A percentile compares a stretch with the other conserved stretches of the same genome.
Conservation (phyloP, 1,139 yeast species). For the Eremothecium gossypii region DNA sequence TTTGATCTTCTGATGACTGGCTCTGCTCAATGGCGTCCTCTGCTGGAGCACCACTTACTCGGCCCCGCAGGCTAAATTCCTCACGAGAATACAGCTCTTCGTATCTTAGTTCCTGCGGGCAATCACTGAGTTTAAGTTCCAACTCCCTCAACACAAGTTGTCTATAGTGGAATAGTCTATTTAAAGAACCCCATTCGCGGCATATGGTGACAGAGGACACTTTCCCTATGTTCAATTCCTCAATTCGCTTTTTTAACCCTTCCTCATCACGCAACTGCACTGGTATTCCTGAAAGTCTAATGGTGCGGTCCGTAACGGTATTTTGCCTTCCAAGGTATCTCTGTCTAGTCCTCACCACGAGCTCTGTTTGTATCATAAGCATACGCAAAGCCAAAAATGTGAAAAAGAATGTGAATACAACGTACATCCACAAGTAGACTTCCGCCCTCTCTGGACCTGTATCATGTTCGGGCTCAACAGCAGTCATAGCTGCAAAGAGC, state of each 20-base stretch:
- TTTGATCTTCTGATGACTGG: background rate
- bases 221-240: constrained; percentile 66
- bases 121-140: constrained; percentile 73
- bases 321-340: constrained; percentile 77
- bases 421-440: constrained; percentile 62
- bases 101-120: constrained; percentile 30
- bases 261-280: constrained; percentile 63
- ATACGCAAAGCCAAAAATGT: constrained; percentile 58
- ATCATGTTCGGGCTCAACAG: constrained; percentile 6
- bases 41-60: constrained; percentile 2
- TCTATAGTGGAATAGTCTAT: constrained; percentile 54
- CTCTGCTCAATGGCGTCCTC: background rate
- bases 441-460: constrained; percentile 21
- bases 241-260: constrained; percentile 63
- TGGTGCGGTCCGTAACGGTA: constrained; percentile 87
- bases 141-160: constrained; percentile 43
- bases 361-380: constrained; percentile 57
- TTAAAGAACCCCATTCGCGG: constrained; percentile 73
- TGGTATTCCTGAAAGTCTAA: constrained; percentile 86
- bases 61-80: constrained; percentile 17
- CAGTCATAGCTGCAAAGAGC: background rate
- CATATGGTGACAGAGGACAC: constrained; percentile 72
- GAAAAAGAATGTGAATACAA: constrained; percentile 76
- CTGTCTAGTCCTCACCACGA: constrained; percentile 71
- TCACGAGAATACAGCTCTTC: constrained; percentile 18